These are phyloP conservation scores for Tolypocladium ovalisporum DNA, from an alignment of 2,329 filamentous ascomycete species.

Conservation along the genomic window DNA sequence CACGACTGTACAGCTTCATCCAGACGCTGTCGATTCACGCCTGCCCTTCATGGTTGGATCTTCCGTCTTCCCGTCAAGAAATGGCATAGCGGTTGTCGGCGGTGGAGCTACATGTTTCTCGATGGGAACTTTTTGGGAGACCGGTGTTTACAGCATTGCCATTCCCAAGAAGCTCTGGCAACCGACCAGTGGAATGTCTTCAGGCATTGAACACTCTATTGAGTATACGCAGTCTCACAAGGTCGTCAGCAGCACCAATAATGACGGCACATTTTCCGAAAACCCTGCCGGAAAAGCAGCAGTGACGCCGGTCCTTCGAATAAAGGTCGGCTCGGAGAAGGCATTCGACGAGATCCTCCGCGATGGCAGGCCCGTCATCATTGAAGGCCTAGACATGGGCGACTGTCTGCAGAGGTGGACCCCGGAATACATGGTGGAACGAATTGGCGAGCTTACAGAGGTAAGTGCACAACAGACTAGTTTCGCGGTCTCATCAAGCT, in stretches of 20 bases:
- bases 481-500: background rate
- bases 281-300: slow-evolving; percentile 5
- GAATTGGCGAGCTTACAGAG: slow-evolving; percentile 49
- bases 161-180: background rate
- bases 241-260: slow-evolving; percentile 5
- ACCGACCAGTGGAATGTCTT: background rate
- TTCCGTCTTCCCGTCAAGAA: slow-evolving; percentile 37
- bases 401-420: slow-evolving; percentile 58
- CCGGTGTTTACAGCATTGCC: slow-evolving; percentile 37
- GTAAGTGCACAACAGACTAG: slow-evolving; percentile 25
- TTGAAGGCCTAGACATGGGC: slow-evolving; percentile 57
- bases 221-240: slow-evolving; percentile 17
- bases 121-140: slow-evolving; percentile 80
- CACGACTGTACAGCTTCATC: slow-evolving; percentile 2
- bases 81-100: slow-evolving; percentile 53
- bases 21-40: background rate
- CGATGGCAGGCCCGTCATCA: slow-evolving; percentile 43
- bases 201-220: background rate
- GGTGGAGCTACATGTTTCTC: slow-evolving; percentile 85
- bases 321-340: slow-evolving; percentile 36
- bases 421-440: slow-evolving; percentile 52
- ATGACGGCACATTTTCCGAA: background rate
- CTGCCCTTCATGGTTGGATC: slow-evolving; percentile 62
- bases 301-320: slow-evolving; percentile 33
- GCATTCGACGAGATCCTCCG: slow-evolving; percentile 52